Evolutionary conservation across 768 basidiomycete species (phyloP).

Genomic region (Lentinus tigrinus): DNA sequence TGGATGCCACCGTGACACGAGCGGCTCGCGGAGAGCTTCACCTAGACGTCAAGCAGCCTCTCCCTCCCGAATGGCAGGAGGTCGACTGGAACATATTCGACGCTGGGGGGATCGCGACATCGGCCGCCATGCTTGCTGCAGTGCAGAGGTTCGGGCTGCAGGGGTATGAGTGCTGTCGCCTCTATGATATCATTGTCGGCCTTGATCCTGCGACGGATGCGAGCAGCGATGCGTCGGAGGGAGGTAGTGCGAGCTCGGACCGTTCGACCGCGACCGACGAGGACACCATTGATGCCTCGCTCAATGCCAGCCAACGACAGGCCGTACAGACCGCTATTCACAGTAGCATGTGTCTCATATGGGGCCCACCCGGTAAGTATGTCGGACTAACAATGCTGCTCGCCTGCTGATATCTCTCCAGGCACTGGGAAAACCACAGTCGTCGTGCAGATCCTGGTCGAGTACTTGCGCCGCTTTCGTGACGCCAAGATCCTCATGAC

Average conservation of each 20-base stretch:
- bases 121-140: constrained; percentile 66
- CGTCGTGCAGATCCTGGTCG: constrained; percentile 57
- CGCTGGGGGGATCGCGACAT: constrained; percentile 62
- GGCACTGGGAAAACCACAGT: constrained; percentile 75
- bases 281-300: constrained; percentile 11
- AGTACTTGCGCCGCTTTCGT: constrained; percentile 35
- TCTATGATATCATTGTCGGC: constrained; percentile 48
- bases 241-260: constrained; percentile 16
- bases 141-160: constrained; percentile 46
- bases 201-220: background rate
- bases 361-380: constrained; percentile 62
- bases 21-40: constrained; percentile 52
- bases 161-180: constrained; percentile 44
- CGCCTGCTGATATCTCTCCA: constrained; percentile 22
- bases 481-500: constrained; percentile 61
- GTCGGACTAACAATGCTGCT: background rate
- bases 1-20: constrained; percentile 62
- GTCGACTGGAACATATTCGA: constrained; percentile 69
- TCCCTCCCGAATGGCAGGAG: constrained; percentile 55
- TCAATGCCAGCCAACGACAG: constrained; percentile 56
- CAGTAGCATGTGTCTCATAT: constrained; percentile 53
- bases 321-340: constrained; percentile 46
- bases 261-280: constrained; percentile 8
- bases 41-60: constrained; percentile 52
- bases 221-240: background rate